A percentile compares a stretch with the other conserved stretches of the same genome.
phyloP scores from a whole-genome alignment of 225 moss, liverwort and hornwort genomes.

The Marchantia paleacea region DNA sequence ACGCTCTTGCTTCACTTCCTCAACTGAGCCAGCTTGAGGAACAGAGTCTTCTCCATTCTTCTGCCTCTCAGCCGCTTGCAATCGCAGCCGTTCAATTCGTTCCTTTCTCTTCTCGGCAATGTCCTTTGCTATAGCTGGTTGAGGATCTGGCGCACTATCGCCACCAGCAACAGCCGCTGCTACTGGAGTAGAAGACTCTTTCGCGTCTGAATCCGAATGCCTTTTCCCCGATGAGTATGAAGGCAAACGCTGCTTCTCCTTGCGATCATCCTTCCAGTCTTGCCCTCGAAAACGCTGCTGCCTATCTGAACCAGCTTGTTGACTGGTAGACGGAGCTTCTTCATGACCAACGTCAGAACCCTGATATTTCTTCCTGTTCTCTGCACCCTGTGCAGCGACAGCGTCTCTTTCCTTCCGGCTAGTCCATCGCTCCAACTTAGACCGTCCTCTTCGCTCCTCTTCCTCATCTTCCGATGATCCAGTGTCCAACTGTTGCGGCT shows the following conservation, averaged over 20 bases:
- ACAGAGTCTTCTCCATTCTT: constrained; percentile 44
- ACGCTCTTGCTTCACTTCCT: constrained; percentile 94
- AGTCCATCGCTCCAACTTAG: constrained; percentile 89
- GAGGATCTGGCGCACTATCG: constrained; percentile 38
- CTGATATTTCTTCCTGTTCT: constrained; percentile 56
- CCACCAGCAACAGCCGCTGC: constrained; percentile 39
- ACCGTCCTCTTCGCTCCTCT: constrained; percentile 66
- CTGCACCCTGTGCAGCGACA: constrained; percentile 35
- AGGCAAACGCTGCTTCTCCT: constrained; percentile 57
- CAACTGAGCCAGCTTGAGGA: constrained; percentile 60
- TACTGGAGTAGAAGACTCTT: constrained; percentile 40
- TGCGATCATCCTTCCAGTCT: constrained; percentile 52
- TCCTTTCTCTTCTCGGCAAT: constrained; percentile 79
- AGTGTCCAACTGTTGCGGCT: constrained; percentile 44
- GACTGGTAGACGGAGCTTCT: constrained; percentile 48
- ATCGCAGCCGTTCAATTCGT: constrained; percentile 68
- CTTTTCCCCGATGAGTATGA: constrained; percentile 47
- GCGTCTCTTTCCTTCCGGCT: constrained; percentile 76
- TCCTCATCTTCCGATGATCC: constrained; percentile 83
- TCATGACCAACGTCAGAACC: constrained; percentile 41
- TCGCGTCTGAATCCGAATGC: constrained; percentile 47
- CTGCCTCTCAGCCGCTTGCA: constrained; percentile 65
- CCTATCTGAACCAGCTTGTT: constrained; percentile 47
- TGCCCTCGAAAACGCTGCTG: constrained; percentile 34
- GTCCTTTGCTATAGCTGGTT: constrained; percentile 50